phyloP scores from a whole-genome alignment of 441 rosid genomes.

The Corymbia citriodora region DNA sequence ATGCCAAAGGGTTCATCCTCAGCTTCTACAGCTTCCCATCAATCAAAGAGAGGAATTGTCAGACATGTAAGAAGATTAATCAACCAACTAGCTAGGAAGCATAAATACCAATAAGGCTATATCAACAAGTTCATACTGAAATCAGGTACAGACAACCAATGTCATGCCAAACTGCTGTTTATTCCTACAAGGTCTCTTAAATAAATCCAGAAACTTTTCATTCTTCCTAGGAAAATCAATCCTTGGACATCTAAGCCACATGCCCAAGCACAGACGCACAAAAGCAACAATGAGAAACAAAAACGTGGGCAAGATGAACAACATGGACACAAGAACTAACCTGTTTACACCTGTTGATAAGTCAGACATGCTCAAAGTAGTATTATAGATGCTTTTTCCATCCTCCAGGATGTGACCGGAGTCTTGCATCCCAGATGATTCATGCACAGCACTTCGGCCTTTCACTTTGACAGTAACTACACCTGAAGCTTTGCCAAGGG shows the following conservation, averaged over 20 bases:
- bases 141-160: not conserved
- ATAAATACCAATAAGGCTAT: not conserved
- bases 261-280: not conserved
- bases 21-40: not conserved
- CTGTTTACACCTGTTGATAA: constrained; percentile 91
- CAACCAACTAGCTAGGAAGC: not conserved
- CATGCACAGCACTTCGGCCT: constrained; percentile 95
- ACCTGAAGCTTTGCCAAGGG: constrained; percentile 47
- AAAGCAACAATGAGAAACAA: not conserved
- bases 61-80: not conserved
- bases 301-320: not conserved
- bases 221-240: not conserved
- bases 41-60: not conserved
- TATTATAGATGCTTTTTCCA: constrained; percentile 82
- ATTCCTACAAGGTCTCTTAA: not conserved
- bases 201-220: not conserved
- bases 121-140: not conserved
- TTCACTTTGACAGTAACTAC: constrained; percentile 89
- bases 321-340: constrained; percentile 17
- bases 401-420: constrained; percentile 93
- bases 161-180: not conserved
- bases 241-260: not conserved
- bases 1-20: not conserved
- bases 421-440: constrained; percentile 88
- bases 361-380: constrained; percentile 93